Conservation (phyloP, 2,329 filamentous ascomycete species). For the Cordyceps farinosa region DNA sequence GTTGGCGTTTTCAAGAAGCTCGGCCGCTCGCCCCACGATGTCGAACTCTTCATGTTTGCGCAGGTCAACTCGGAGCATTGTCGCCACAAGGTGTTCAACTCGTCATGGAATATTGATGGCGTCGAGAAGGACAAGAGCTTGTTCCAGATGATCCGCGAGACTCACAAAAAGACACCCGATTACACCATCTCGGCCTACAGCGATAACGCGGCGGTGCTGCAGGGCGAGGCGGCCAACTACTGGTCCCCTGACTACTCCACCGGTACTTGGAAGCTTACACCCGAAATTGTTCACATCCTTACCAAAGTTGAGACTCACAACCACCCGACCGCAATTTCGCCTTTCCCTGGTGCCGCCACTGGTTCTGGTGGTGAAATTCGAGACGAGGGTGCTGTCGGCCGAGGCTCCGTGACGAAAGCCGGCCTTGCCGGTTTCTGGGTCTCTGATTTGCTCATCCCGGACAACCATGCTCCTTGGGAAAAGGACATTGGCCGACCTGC, state of each 20-base stretch:
- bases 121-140: constrained; percentile 73
- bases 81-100: constrained; percentile 87
- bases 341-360: constrained; percentile 88
- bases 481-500: constrained; percentile 81
- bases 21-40: constrained; percentile 17
- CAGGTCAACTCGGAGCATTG: constrained; percentile 97
- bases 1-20: constrained; percentile 59
- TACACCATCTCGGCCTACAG: constrained; percentile 94
- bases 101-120: constrained; percentile 91
- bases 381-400: constrained; percentile 90
- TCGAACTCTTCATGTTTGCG: constrained; percentile 19
- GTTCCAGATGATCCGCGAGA: constrained; percentile 96
- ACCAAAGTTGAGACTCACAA: constrained; percentile 98
- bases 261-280: constrained; percentile 81
- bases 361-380: constrained; percentile 94
- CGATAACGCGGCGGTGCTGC: constrained; percentile 90
- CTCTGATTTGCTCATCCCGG: constrained; percentile 88
- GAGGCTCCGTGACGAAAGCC: constrained; percentile 89
- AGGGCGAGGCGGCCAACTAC: constrained; percentile 43
- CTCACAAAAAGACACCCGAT: constrained; percentile 75
- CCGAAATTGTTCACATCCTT: constrained; percentile 82
- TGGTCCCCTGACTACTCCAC: constrained; percentile 88
- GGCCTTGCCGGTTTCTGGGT: constrained; percentile 92
- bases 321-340: constrained; percentile 92
- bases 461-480: constrained; percentile 82